phyloP scores from a whole-genome alignment of 306 rosid genomes.

The Trifolium dubium region DNA sequence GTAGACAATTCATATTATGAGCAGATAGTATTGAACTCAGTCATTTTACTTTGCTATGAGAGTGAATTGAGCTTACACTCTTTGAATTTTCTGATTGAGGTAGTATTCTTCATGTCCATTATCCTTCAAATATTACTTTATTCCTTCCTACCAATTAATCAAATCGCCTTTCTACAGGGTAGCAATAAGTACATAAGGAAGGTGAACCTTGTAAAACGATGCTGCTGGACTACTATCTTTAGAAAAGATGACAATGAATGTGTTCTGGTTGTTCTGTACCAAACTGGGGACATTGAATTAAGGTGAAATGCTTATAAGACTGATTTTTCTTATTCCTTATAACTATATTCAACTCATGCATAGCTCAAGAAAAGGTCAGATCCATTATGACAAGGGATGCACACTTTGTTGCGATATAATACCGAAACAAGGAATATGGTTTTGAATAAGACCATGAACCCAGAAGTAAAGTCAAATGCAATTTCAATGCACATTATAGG shows the following conservation, averaged over 20 bases:
- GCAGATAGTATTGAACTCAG: constrained; percentile 47
- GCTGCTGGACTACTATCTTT: constrained; percentile 76
- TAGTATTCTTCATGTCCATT: constrained; percentile 45
- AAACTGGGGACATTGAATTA: constrained; percentile 76
- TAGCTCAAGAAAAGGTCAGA: not conserved
- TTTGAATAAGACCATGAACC: constrained; percentile 49
- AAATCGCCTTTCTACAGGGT: constrained; percentile 57
- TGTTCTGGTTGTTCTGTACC: constrained; percentile 67
- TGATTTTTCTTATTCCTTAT: constrained; percentile 25
- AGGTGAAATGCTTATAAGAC: constrained; percentile 58
- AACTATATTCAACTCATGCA: constrained; percentile 9
- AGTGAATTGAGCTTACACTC: constrained; percentile 62
- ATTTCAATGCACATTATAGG: constrained; percentile 72
- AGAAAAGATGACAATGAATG: constrained; percentile 67
- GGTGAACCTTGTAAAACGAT: constrained; percentile 64
- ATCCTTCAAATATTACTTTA: constrained; percentile 31
- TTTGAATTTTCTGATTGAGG: constrained; percentile 67
- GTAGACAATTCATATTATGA: constrained; percentile 42
- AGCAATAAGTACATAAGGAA: constrained; percentile 54
- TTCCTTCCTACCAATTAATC: constrained; percentile 41
- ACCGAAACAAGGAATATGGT: constrained; percentile 55
- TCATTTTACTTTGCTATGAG: constrained; percentile 73
- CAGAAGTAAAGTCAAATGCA: constrained; percentile 55
- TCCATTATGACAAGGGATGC: constrained; percentile 58
- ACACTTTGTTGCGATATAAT: constrained; percentile 58